Conservation (phyloP, 805 yeast genomes). For the Pichia pseudocactophila region DNA sequence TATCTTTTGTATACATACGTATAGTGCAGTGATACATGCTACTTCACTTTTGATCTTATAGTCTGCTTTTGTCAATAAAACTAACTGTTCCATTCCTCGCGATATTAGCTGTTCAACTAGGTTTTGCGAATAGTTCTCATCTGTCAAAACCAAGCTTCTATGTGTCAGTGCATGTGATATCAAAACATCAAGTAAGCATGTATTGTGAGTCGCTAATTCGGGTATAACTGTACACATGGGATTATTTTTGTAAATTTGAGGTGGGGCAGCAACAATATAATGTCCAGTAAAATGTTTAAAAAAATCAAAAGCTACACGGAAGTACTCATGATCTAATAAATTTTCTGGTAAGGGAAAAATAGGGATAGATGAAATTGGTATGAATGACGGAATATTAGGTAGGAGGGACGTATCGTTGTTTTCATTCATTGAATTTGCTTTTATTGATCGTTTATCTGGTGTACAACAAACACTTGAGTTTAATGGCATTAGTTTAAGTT, state of each 20-base stretch:
- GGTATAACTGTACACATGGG: slow-evolving; percentile 61
- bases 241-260: slow-evolving; percentile 47
- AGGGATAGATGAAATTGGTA: slow-evolving; percentile 9
- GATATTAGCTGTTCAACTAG: slow-evolving; percentile 4
- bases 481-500: neutral
- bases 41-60: slow-evolving; percentile 3
- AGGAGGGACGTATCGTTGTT: neutral
- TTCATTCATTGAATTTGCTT: neutral
- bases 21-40: slow-evolving; percentile 5
- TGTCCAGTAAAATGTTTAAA: slow-evolving; percentile 52
- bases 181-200: slow-evolving; percentile 45
- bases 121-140: slow-evolving; percentile 4
- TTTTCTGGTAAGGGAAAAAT: slow-evolving; percentile 46
- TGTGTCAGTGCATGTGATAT: slow-evolving; percentile 41
- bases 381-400: neutral
- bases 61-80: neutral
- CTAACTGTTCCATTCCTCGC: slow-evolving; percentile 3
- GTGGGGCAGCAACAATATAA: slow-evolving; percentile 55
- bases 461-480: slow-evolving; percentile 2
- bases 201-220: slow-evolving; percentile 49
- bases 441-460: neutral
- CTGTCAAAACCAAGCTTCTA: slow-evolving; percentile 13
- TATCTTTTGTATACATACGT: slow-evolving; percentile 7
- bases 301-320: slow-evolving; percentile 51
- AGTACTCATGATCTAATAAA: slow-evolving; percentile 48